Percentiles rank a stretch among this genome's conserved stretches.
Evolutionary conservation across 148 eudicot genomes (phyloP).

Genomic region (Rhododendron henanense): DNA sequence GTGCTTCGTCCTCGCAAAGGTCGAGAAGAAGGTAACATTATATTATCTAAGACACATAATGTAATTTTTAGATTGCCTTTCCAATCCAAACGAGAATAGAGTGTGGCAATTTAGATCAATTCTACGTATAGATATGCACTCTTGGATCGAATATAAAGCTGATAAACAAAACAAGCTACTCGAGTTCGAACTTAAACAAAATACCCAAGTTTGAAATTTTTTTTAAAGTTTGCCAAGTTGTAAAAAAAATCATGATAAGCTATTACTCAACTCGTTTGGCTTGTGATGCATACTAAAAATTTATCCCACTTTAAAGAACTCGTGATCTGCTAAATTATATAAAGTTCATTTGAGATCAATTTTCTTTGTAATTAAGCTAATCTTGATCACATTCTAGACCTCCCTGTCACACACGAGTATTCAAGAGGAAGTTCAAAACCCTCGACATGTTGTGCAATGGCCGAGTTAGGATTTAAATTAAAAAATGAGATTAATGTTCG

Average conservation of each 20-base stretch:
- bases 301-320: not conserved
- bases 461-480: no score
- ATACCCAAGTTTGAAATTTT: not conserved
- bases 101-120: not conserved
- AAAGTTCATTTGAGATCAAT: not conserved
- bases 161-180: not conserved
- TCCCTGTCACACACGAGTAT: no score
- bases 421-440: not conserved
- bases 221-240: not conserved
- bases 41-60: not conserved
- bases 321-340: not conserved
- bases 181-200: not conserved
- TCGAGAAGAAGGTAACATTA: conserved; percentile 32
- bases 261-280: not conserved
- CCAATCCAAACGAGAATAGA: not conserved
- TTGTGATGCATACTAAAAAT: not conserved
- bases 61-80: not conserved
- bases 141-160: not conserved
- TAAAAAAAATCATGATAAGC: not conserved
- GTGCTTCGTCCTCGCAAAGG: conserved; percentile 21
- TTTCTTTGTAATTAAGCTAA: not conserved
- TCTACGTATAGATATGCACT: not conserved
- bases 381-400: not conserved
- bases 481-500: not conserved
- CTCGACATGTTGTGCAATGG: not conserved